A percentile compares a stretch with the other conserved stretches of the same genome.
Evolutionary conservation across 2,329 filamentous ascomycete genomes (phyloP).

Genomic region (Botrytis pseudocinerea): DNA sequence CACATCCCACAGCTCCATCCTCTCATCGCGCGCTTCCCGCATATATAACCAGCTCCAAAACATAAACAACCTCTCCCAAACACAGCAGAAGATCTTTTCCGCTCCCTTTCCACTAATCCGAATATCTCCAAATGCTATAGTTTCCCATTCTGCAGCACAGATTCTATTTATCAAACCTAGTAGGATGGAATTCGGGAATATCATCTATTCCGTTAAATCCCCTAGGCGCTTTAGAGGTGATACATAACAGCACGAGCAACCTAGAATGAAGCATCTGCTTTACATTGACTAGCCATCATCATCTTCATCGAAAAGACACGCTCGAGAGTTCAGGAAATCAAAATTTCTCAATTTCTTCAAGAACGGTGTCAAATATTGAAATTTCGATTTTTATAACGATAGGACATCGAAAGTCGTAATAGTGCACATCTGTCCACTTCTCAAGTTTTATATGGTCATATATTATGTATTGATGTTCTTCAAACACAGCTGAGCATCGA

Average conservation of each 20-base stretch:
- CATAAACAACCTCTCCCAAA: background rate
- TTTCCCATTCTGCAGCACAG: background rate
- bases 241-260: background rate
- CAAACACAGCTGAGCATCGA: background rate
- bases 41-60: background rate
- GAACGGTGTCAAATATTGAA: fast-evolving
- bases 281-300: background rate
- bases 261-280: background rate
- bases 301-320: background rate
- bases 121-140: fast-evolving
- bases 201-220: background rate
- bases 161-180: no score
- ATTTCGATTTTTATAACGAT: no score
- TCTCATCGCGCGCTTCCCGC: fast-evolving
- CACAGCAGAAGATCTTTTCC: background rate
- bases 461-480: background rate
- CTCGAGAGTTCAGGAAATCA: background rate
- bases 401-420: no score
- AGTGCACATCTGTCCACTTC: background rate
- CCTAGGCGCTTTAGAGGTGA: fast-evolving
- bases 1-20: background rate
- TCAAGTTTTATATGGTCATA: no score
- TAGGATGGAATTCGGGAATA: background rate
- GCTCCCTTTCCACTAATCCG: no score
- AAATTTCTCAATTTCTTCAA: fast-evolving